A percentile compares a stretch with the other conserved stretches of the same genome.
These are phyloP conservation scores for Cicer pinnatifidum DNA, from an alignment of 306 rosid genomes.

Conservation along the genomic window DNA sequence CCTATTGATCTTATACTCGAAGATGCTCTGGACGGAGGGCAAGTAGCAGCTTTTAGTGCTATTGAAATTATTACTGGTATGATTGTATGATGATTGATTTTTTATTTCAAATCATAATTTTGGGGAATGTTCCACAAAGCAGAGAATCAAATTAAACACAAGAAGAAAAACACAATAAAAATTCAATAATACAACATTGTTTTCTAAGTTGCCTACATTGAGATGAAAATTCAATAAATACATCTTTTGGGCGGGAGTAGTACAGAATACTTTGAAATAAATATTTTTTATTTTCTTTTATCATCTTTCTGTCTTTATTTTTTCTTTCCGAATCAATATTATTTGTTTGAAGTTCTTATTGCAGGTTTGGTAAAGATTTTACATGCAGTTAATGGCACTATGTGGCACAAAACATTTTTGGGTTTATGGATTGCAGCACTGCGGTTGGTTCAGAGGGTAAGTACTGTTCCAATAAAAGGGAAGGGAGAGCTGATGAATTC, in stretches of 20 bases:
- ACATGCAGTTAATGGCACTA: slow-evolving; percentile 69
- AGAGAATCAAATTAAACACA: slow-evolving; percentile 31
- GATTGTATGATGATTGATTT: slow-evolving; percentile 29
- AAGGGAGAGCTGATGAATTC: slow-evolving; percentile 32
- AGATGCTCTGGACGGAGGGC: slow-evolving; percentile 82
- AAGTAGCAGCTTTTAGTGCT: slow-evolving; percentile 67
- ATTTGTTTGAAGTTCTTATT: slow-evolving; percentile 48
- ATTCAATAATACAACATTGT: neutral
- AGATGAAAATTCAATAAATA: slow-evolving; percentile 23
- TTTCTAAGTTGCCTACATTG: slow-evolving; percentile 9
- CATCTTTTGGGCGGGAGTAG: slow-evolving; percentile 11
- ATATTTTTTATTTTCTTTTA: neutral
- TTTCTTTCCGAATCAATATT: slow-evolving; percentile 12
- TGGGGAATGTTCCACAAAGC: slow-evolving; percentile 17
- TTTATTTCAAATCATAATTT: slow-evolving; percentile 1
- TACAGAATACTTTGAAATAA: slow-evolving; percentile 11
- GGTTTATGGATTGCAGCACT: slow-evolving; percentile 91
- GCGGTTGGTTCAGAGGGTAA: slow-evolving; percentile 91
- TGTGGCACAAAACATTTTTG: slow-evolving; percentile 85
- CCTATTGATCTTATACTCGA: slow-evolving; percentile 89
- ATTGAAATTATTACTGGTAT: slow-evolving; percentile 73
- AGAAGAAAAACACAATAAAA: slow-evolving; percentile 3
- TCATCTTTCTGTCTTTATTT: neutral
- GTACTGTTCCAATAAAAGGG: slow-evolving; percentile 41
- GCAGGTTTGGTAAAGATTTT: slow-evolving; percentile 83